Evolutionary conservation across 345 rosid species (phyloP).

Genomic region (Nasturtium officinale): DNA sequence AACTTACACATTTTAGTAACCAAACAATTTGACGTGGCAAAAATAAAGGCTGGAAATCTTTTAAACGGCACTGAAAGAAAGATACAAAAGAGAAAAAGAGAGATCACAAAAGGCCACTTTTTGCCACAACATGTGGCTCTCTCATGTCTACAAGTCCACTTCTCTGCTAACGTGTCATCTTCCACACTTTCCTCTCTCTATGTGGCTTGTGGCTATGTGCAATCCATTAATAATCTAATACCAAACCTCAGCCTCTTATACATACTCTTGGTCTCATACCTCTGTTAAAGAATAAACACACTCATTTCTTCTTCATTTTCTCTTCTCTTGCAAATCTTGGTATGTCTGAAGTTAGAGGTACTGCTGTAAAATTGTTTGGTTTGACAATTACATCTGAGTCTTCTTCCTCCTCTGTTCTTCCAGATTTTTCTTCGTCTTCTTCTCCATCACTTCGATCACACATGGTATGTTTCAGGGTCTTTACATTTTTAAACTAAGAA

Average conservation of each 20-base stretch:
- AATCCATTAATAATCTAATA: constrained; percentile 17
- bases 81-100: constrained; percentile 16
- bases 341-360: constrained; percentile 27
- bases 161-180: constrained; percentile 33
- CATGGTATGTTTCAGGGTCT: constrained; percentile 32
- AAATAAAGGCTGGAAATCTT: constrained; percentile 31
- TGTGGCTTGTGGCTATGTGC: constrained; percentile 43
- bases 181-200: constrained; percentile 15
- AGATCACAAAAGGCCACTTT: constrained; percentile 32
- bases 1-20: background rate
- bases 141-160: constrained; percentile 32
- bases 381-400: constrained; percentile 30
- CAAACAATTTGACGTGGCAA: constrained; percentile 38
- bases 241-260: constrained; percentile 27
- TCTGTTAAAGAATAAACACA: constrained; percentile 21
- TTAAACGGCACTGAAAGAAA: constrained; percentile 39
- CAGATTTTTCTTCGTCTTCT: constrained; percentile 22
- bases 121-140: constrained; percentile 39
- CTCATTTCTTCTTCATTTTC: constrained; percentile 9
- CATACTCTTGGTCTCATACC: constrained; percentile 13
- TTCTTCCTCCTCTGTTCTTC: constrained; percentile 12
- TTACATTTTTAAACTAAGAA: background rate
- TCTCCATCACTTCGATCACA: constrained; percentile 21
- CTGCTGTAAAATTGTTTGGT: constrained; percentile 36
- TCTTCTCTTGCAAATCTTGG: background rate